Base-by-base conservation (phyloP, 169 alveolate genomes). In the Plasmodium inui region DNA sequence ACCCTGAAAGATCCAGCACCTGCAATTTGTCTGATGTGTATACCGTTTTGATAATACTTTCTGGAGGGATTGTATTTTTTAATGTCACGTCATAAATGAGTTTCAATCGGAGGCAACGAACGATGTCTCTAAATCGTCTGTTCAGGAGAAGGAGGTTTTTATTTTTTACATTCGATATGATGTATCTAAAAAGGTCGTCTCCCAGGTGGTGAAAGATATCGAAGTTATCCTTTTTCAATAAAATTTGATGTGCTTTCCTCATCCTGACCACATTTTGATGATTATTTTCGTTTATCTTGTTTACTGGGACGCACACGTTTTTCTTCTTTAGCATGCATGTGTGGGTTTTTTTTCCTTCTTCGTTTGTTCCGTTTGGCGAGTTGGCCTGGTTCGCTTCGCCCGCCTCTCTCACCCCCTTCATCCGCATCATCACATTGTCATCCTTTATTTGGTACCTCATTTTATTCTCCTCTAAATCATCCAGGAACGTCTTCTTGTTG, bases 51-150 rank as follows among this genome's bases (percentile, higher is more conserved):
- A 88, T 57, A 55, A 88, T 76, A 34, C 94, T 88, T 14, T 88
- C 94, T 10, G 94, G 89, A 6, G 94, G 61, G 3, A 88, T 88
- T 7, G 94, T 39, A 88, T 80, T 88, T 88, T 88, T 88, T 67
- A 88, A 78, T 10, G 94, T 79, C 32, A 57, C 94, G 41, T 88
- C 82, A 67, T 88, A 67, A 2, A 88, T 79, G 50, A 88, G 82
- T 67, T 88, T 88, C 46, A 41, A 7, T 14, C 94, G 28, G 53
- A 79, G 19, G 0, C 50, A 79, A 17, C 89, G 94, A n/a, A 79
- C 37, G 17, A 79, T 3, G 17, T 78, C 53, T 78, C 94, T 37
- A 57, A 79, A 88, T 37, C 94, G 57, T 32, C 34, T 88, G 78
- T 88, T 88, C 46, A 88, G 53, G 61, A 88, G 44, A 3, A 88